phyloP scores from a whole-genome alignment of 192 early-diverging fungal genomes.

The Rhizophagus prolifer region DNA sequence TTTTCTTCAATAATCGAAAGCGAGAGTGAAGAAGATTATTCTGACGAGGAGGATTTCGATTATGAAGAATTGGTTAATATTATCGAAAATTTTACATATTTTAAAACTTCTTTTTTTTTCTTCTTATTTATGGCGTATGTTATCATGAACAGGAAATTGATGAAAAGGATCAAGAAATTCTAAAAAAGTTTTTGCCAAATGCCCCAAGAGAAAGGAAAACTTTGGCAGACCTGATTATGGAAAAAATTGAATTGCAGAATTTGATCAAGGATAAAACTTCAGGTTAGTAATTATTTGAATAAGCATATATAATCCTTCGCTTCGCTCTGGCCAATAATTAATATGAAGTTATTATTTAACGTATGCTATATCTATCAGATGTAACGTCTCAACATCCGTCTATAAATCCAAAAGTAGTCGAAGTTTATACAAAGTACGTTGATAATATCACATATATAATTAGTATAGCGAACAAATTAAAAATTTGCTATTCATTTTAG shows the following conservation, averaged over 20 bases:
- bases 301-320: too few species aligned
- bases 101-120: constrained; percentile 5
- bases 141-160: constrained; percentile 64
- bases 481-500: constrained; percentile 30
- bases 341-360: constrained; percentile 16
- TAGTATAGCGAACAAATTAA: neutral
- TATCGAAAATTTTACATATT: constrained; percentile 28
- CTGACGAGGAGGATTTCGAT: constrained; percentile 66
- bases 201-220: constrained; percentile 84
- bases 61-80: constrained; percentile 58
- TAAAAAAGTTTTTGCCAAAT: constrained; percentile 88
- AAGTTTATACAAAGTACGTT: constrained; percentile 86
- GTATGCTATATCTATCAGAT: constrained; percentile 16
- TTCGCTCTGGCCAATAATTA: too few species aligned
- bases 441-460: constrained; percentile 11
- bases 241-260: constrained; percentile 85
- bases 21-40: constrained; percentile 58
- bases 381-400: constrained; percentile 46
- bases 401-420: constrained; percentile 86
- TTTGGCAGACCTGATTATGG: constrained; percentile 95
- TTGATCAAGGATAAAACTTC: constrained; percentile 37
- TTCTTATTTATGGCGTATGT: neutral
- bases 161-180: constrained; percentile 72
- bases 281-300: constrained; percentile 15
- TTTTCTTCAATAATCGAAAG: constrained; percentile 48